Percentiles rank a stretch among this genome's conserved stretches.
Conservation (phyloP, 495 filamentous ascomycete genomes). For the Talaromyces stipitatus region DNA sequence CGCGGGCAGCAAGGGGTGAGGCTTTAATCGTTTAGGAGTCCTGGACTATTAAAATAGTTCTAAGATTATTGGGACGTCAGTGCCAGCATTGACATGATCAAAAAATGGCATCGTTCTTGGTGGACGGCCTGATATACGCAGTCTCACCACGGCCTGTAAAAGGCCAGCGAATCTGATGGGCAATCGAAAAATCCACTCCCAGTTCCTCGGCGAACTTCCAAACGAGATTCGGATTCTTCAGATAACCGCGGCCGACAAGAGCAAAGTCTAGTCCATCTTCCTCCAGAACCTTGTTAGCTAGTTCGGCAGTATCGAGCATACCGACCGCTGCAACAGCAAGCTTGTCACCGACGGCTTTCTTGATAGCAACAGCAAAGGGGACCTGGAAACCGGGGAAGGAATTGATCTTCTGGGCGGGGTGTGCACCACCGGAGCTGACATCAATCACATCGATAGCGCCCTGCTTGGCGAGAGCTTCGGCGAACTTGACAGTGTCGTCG, state of each 20-base stretch:
- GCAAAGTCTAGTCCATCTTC: slow-evolving; percentile 51
- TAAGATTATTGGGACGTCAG: no score
- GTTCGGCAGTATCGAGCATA: slow-evolving; percentile 46
- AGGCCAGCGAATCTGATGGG: slow-evolving; percentile 63
- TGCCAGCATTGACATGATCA: no score
- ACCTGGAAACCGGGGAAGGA: slow-evolving; percentile 56
- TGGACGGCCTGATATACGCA: neutral
- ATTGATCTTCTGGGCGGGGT: slow-evolving; percentile 51
- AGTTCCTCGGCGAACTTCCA: slow-evolving; percentile 65
- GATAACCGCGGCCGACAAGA: slow-evolving; percentile 56
- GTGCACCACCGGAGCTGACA: slow-evolving; percentile 53
- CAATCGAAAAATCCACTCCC: slow-evolving; percentile 50
- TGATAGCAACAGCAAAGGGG: slow-evolving; percentile 51
- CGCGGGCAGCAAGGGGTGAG: neutral
- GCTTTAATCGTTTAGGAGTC: neutral
- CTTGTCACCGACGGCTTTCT: slow-evolving; percentile 54
- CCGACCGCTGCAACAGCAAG: slow-evolving; percentile 54
- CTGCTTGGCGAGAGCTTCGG: slow-evolving; percentile 38
- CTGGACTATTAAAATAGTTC: no score
- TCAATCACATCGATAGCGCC: slow-evolving; percentile 57
- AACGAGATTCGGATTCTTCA: slow-evolving; percentile 61
- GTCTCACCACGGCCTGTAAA: no score
- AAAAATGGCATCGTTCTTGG: neutral
- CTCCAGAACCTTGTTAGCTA: slow-evolving; percentile 48
- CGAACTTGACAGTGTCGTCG: slow-evolving; percentile 48